A percentile compares a stretch with the other conserved stretches of the same genome.
Conservation (phyloP, 2,329 filamentous ascomycete species). For the Penicillium sp. region DNA sequence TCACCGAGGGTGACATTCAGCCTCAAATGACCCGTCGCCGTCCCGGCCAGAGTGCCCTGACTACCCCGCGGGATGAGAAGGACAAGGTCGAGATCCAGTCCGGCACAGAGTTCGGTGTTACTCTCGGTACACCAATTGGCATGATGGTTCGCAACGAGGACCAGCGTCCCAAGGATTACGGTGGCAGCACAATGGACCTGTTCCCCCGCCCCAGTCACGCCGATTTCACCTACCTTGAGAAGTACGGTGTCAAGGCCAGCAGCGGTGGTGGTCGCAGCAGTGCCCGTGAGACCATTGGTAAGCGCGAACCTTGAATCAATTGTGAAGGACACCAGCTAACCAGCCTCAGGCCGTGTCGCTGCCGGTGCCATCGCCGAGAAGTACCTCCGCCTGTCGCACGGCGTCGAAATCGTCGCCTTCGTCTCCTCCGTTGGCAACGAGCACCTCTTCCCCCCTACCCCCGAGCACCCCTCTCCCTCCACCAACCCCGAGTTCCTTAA, state of each 20-base stretch:
- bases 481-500: conserved; percentile 78
- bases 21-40: conserved; percentile 89
- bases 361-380: conserved; percentile 93
- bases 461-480: conserved; percentile 66
- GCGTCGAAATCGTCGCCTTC: conserved; percentile 89
- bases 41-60: conserved; percentile 85
- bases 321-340: neutral
- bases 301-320: conserved; percentile 11
- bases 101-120: conserved; percentile 85
- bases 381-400: conserved; percentile 77
- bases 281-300: conserved; percentile 91
- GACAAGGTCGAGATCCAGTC: conserved; percentile 91
- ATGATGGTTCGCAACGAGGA: conserved; percentile 90
- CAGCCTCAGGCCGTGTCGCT: conserved; percentile 68
- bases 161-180: conserved; percentile 89
- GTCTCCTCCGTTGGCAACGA: conserved; percentile 80
- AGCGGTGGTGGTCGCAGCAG: conserved; percentile 87
- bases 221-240: conserved; percentile 95
- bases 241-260: conserved; percentile 92
- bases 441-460: conserved; percentile 72
- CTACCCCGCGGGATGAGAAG: conserved; percentile 90
- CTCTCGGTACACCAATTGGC: conserved; percentile 86
- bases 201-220: conserved; percentile 92
- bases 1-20: conserved; percentile 87
- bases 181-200: conserved; percentile 81